Evolutionary conservation across 1,139 yeast genomes (phyloP), one percentile per base, ranked within the genome.

Genomic region (Schwanniomyces etchellsii): DNA sequence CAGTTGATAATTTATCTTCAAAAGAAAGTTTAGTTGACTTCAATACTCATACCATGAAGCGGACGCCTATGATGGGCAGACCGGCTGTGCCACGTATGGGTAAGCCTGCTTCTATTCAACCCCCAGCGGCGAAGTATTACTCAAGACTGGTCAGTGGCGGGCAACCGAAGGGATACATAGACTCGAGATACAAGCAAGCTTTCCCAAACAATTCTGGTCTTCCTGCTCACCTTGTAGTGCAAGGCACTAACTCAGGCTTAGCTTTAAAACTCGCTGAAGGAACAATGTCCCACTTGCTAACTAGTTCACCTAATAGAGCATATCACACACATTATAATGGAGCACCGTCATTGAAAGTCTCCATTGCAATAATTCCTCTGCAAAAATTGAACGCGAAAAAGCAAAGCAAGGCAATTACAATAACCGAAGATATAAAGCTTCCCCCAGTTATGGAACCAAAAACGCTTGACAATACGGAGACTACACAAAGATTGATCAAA

Each of bases 401-500:
- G 30, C 50, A 36, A 37, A 50, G 37, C 20, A 44, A 35, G 17
- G 61, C 56, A 10, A 57, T 50, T 30, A 56, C 64, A 3, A 54
- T 52, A 14, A 48, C 48, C 25, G 21, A 43, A 2, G 44, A 40
- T 12, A 44, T 52, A 7, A 45, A 49, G 4, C 36, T 48, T 16
- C 45, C 60, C 4, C 54, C 62, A 10, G 48, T 60, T 28, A 56
- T 59, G 26, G 59, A 57, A 14, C 59, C 63, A 9, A 63, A 63
- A 36, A 45, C 63, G 12, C 45, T 49, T 28, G 65, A 59, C 16
- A 55, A 50, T 22, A 57, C 59, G 4, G 45, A 57, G 5, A 47
- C 62, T 29, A 57, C 61, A 17, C 75, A 77, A 20, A 78, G 75
- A 48, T 62, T 62, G 11, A 73, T 76, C 5, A 74, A 49, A 24